Percentiles rank a stretch among this genome's conserved stretches.
Conservation (phyloP, 441 rosid genomes). For the Populus hybrid region DNA sequence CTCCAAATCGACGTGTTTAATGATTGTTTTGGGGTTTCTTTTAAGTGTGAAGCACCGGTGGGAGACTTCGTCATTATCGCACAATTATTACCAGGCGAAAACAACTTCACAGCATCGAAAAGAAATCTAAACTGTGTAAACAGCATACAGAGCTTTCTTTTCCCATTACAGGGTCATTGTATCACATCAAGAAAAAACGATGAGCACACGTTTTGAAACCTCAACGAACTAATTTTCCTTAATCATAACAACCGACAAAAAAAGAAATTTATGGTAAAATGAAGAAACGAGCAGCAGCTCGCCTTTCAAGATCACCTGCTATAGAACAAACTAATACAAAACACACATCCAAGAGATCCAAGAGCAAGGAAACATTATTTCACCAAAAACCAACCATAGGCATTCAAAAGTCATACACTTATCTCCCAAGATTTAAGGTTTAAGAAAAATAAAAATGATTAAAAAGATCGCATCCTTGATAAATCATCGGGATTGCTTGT, state of each 20-base stretch:
- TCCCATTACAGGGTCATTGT: background rate
- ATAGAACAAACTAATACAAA: background rate
- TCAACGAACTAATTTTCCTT: conserved; percentile 13
- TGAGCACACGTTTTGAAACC: conserved; percentile 25
- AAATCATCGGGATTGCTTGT: conserved; percentile 18
- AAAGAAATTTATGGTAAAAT: conserved; percentile 6
- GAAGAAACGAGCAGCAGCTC: conserved; percentile 11
- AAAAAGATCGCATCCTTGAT: background rate
- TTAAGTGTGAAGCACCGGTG: background rate
- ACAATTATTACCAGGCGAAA: background rate
- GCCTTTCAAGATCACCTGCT: conserved; percentile 32
- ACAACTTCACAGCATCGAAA: background rate
- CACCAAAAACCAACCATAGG: background rate
- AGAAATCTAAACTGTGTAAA: background rate
- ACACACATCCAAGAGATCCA: background rate
- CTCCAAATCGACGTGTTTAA: background rate
- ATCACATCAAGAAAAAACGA: conserved; percentile 25
- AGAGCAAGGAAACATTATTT: background rate
- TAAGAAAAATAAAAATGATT: background rate
- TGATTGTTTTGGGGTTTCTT: background rate
- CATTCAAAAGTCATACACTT: background rate
- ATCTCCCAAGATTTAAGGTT: background rate
- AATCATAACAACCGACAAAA: conserved; percentile 36
- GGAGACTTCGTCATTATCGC: background rate
- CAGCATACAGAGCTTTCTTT: background rate